Conservation (phyloP, 2,329 filamentous ascomycete species). For the Fusarium sp. region DNA sequence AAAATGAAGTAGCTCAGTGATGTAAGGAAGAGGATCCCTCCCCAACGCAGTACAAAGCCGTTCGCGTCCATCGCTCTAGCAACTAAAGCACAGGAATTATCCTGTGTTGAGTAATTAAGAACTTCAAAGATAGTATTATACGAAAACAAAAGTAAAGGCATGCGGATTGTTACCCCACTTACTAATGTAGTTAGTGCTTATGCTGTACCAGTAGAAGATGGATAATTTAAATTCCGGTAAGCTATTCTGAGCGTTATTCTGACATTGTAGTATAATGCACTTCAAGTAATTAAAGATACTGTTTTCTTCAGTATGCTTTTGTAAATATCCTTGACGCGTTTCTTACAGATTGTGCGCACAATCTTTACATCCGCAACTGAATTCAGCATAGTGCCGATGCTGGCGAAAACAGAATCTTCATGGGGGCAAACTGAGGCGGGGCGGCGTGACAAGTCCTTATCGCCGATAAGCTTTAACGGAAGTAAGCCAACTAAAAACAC, state of each 20-base stretch:
- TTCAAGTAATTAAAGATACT: rapidly evolving
- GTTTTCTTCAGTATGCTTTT: rapidly evolving
- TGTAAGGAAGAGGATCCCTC: background rate
- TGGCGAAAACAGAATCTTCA: no score
- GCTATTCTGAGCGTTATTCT: background rate
- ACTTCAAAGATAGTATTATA: background rate
- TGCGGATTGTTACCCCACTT: background rate
- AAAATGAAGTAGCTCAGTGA: background rate
- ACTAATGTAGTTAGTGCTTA: no score
- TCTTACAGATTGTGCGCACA: background rate
- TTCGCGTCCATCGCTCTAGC: background rate
- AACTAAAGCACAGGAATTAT: background rate
- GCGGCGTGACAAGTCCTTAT: background rate
- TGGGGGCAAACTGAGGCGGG: background rate
- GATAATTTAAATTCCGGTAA: background rate
- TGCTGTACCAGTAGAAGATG: background rate
- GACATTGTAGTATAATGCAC: background rate
- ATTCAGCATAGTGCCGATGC: background rate
- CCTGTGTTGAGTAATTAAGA: rapidly evolving
- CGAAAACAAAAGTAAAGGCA: background rate
- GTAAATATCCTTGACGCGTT: background rate
- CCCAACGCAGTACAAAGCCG: background rate
- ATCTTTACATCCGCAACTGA: no score
- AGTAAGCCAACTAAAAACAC: background rate
- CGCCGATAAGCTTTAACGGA: background rate